A percentile compares a stretch with the other conserved stretches of the same genome.
These are phyloP conservation scores for Endoconidiophora laricicola DNA, from an alignment of 2,329 filamentous ascomycete species.

Conservation along the genomic window DNA sequence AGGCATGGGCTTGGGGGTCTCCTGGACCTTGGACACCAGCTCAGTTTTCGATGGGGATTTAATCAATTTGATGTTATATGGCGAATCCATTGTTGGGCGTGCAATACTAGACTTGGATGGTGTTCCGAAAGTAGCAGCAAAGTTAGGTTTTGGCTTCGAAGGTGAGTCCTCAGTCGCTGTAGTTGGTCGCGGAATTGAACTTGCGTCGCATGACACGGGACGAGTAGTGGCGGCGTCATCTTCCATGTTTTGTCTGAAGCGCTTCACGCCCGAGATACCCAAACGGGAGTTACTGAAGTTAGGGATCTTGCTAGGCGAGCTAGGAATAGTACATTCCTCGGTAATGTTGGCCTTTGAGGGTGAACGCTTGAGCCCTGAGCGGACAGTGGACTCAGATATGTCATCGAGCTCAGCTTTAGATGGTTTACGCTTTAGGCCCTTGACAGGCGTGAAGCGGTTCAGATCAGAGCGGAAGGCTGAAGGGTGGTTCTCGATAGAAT, in stretches of 20 bases:
- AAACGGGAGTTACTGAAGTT: constrained; percentile 4
- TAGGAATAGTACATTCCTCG: constrained; percentile 13
- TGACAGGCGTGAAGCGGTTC: constrained; percentile 32
- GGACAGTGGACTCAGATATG: constrained; percentile 26
- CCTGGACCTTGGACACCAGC: not conserved
- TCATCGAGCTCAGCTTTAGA: constrained; percentile 51
- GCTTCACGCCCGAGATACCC: constrained; percentile 42
- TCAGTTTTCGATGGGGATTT: constrained; percentile 32
- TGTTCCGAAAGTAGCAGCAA: constrained; percentile 17
- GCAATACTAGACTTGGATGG: constrained; percentile 40
- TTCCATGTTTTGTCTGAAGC: constrained; percentile 46
- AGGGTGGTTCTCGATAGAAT: constrained; percentile 76
- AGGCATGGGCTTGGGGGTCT: not conserved
- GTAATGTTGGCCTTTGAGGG: constrained; percentile 21
- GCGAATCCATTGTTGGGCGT: constrained; percentile 53
- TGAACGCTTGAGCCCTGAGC: constrained; percentile 19
- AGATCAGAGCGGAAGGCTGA: constrained; percentile 54
- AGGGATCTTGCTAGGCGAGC: constrained; percentile 13
- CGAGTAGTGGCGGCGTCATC: constrained; percentile 55
- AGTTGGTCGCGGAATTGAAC: constrained; percentile 33
- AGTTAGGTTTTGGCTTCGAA: constrained; percentile 5
- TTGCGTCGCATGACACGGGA: constrained; percentile 36
- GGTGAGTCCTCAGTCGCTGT: constrained; percentile 18
- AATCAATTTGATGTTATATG: constrained; percentile 19
- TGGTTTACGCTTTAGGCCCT: constrained; percentile 16